Conservation (phyloP, 192 early-diverging fungal genomes). For the Coemansia sp. region DNA sequence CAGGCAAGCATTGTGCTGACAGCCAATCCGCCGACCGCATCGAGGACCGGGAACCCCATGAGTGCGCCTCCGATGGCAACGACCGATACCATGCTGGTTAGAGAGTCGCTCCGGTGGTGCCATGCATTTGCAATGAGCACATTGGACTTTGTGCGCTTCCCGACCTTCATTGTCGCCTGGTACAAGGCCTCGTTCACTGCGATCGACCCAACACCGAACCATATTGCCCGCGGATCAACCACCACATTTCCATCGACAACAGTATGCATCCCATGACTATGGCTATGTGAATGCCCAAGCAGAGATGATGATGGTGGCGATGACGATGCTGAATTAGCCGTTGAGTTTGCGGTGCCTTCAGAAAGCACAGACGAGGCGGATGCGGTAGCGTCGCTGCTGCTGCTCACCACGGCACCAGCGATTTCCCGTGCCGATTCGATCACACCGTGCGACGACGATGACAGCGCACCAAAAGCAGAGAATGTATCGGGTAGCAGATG, state of each 20-base stretch:
- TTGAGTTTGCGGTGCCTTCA: neutral
- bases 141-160: conserved; percentile 59
- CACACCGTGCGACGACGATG: conserved; percentile 11
- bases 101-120: conserved; percentile 82
- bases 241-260: conserved; percentile 29
- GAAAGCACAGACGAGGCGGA: neutral
- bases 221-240: conserved; percentile 66
- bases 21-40: conserved; percentile 74
- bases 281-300: conserved; percentile 23
- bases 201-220: conserved; percentile 69
- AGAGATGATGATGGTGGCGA: conserved; percentile 22
- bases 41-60: conserved; percentile 67
- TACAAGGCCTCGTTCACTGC: conserved; percentile 77
- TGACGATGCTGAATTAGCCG: conserved; percentile 8
- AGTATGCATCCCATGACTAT: conserved; percentile 26
- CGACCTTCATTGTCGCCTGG: conserved; percentile 69
- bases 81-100: conserved; percentile 69
- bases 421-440: conserved; percentile 17
- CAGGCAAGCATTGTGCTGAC: conserved; percentile 72
- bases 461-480: conserved; percentile 11
- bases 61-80: conserved; percentile 74
- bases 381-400: conserved; percentile 8
- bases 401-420: conserved; percentile 7
- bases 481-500: conserved; percentile 27
- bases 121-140: conserved; percentile 85